These are phyloP conservation scores for Lipomyces kockii DNA, from an alignment of 805 yeast species.

Conservation along the genomic window DNA sequence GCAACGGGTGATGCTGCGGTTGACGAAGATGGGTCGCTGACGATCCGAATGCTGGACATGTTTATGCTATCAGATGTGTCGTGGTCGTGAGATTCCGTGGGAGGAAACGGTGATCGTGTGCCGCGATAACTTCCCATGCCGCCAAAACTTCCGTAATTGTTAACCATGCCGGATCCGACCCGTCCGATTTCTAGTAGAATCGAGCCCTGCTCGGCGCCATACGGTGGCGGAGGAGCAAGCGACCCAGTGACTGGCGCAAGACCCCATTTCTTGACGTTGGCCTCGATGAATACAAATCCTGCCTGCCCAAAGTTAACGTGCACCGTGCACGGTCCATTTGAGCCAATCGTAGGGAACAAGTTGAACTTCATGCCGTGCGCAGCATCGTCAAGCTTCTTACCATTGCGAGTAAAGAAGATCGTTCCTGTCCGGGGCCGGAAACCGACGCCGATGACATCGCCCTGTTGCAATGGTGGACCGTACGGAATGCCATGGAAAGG, in stretches of 20 bases:
- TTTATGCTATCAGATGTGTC: constrained; percentile 18
- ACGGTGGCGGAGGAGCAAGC: constrained; percentile 92
- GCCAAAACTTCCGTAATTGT: constrained; percentile 14
- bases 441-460: constrained; percentile 94
- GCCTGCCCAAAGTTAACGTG: constrained; percentile 88
- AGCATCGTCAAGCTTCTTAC: constrained; percentile 83
- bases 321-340: constrained; percentile 78
- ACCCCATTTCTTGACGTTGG: constrained; percentile 94
- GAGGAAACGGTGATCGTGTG: constrained; percentile 27
- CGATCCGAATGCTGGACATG: constrained; percentile 10
- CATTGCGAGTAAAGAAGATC: constrained; percentile 91
- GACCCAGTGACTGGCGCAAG: constrained; percentile 88
- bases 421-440: constrained; percentile 82
- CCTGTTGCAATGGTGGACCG: constrained; percentile 68
- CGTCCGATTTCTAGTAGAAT: constrained; percentile 62
- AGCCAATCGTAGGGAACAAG: constrained; percentile 87
- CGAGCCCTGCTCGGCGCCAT: constrained; percentile 78
- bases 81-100: constrained; percentile 21
- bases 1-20: constrained; percentile 5
- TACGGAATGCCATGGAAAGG: constrained; percentile 65
- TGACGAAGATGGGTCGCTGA: constrained; percentile 9
- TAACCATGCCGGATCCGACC: constrained; percentile 2
- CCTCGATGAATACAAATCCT: constrained; percentile 90
- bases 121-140: constrained; percentile 12
- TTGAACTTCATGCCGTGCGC: constrained; percentile 72